Evolutionary conservation across 1,139 yeast genomes (phyloP).

Genomic region (Yamadazyma pseudoaaseri): DNA sequence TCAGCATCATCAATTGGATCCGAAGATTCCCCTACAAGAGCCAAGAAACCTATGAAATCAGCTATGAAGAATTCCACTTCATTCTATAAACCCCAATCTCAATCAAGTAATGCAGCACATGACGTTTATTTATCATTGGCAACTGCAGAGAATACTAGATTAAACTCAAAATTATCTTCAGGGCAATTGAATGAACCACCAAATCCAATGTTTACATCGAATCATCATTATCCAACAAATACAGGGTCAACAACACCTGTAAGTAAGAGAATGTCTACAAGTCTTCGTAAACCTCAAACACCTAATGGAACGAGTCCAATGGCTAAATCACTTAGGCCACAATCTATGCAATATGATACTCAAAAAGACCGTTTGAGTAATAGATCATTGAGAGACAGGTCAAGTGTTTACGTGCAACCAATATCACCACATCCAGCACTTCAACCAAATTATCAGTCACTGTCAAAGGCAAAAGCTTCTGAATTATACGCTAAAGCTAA

Average conservation of each 20-base stretch:
- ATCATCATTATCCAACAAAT: constrained; percentile 14
- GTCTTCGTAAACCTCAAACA: constrained; percentile 29
- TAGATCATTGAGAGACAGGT: constrained; percentile 29
- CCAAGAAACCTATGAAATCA: constrained; percentile 54
- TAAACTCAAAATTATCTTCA: constrained; percentile 60
- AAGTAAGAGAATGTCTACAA: constrained; percentile 29
- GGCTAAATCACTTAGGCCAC: constrained; percentile 37
- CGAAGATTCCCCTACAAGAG: constrained; percentile 20
- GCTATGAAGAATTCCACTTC: constrained; percentile 57
- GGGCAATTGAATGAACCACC: constrained; percentile 27
- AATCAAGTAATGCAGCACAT: constrained; percentile 40
- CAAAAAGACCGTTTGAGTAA: constrained; percentile 20
- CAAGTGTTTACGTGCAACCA: constrained; percentile 40
- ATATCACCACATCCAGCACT: constrained; percentile 44
- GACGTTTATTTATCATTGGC: constrained; percentile 66
- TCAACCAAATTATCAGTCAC: constrained; percentile 40
- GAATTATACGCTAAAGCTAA: constrained; percentile 53
- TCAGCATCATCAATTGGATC: constrained; percentile 29
- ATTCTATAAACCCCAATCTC: constrained; percentile 14
- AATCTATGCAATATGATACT: constrained; percentile 16
- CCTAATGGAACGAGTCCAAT: constrained; percentile 9
- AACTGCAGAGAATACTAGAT: constrained; percentile 75
- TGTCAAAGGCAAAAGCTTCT: constrained; percentile 44
- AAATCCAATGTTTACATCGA: constrained; percentile 9
- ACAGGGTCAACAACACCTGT: constrained; percentile 9